Base-by-base conservation (phyloP, 2,329 filamentous ascomycete genomes). In the Colletotrichum eleusines region DNA sequence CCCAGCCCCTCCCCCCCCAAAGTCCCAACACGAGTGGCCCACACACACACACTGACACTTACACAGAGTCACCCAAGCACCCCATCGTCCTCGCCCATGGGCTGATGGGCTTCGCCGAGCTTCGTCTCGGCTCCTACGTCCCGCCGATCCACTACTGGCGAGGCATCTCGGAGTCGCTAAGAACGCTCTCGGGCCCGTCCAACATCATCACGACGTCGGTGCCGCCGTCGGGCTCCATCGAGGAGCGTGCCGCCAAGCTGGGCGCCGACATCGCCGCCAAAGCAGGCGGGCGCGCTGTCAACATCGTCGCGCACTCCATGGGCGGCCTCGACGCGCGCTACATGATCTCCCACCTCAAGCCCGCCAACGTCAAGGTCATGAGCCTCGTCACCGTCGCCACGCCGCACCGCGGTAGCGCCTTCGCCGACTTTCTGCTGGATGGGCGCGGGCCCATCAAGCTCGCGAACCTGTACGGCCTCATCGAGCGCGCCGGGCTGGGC, bases 271-370 rank as follows among this genome's bases (percentile, higher is more conserved):
- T 91, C 69, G 83, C 83, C 58, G 77, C 80, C 42, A 80, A 79
- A 12, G 83, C 86, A 1, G 74, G 78, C 28, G 84, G 83, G 23
- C 82, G 80, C 71, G 88, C 90, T 61, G 93, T 97, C 74, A 94
- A 93, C 77, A 92, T 97, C 70, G 85, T 94, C 26, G 89, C 89
- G 50, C 92, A 94, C 80, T 88, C 85, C 74, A 91, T 91, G 89
- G 89, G 90, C 58, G 89, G 90, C 2, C 82, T 92, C 4, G 90
- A 91, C 77, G 87, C 89, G 12, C 84, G 90, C 55, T 90, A 90
- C 78, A 90, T 91, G 88, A 87, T 91, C 63, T 88, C 88, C 28
- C 83, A 83, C 61, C 81, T 90, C 16, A 81, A 80, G 51, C 86
- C 86, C 1, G 77, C 79, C 31, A 78, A 81, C 50, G 80, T 88